These are phyloP conservation scores for Globisporangium cederbergense DNA, from an alignment of 352 stramenopile species.

Conservation along the genomic window DNA sequence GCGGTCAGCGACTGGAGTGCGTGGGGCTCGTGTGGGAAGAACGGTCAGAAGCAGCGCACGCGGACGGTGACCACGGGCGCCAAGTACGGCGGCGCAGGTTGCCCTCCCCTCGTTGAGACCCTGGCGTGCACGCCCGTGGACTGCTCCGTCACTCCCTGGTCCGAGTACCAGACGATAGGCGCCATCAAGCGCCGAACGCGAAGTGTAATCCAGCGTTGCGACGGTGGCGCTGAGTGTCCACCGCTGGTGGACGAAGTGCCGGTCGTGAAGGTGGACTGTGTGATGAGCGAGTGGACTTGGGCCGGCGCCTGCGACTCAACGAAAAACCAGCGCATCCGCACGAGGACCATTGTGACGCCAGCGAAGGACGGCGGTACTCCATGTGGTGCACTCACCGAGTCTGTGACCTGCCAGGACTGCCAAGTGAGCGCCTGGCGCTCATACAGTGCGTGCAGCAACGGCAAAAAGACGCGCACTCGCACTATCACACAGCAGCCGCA, in stretches of 20 bases:
- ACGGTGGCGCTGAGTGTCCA: constrained; percentile 18
- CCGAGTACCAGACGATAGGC: constrained; percentile 19
- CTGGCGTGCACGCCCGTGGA: constrained; percentile 23
- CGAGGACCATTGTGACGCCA: constrained; percentile 18
- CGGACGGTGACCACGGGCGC: constrained; percentile 18
- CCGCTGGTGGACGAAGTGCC: constrained; percentile 15
- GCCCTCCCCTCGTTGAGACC: constrained; percentile 21
- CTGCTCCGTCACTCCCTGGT: constrained; percentile 23
- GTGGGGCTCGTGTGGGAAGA: constrained; percentile 25
- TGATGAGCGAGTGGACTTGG: constrained; percentile 22
- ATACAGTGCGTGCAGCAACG: constrained; percentile 13
- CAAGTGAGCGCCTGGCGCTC: constrained; percentile 20
- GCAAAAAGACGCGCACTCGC: constrained; percentile 40
- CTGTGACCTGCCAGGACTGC: constrained; percentile 18
- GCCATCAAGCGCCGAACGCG: constrained; percentile 19
- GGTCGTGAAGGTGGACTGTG: constrained; percentile 26
- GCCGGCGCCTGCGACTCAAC: constrained; percentile 25
- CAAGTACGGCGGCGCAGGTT: constrained; percentile 22
- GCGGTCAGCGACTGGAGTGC: constrained; percentile 49
- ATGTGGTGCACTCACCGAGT: constrained; percentile 6
- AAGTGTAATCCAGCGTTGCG: constrained; percentile 1
- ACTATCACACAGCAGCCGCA: constrained; percentile 40
- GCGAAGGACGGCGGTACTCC: constrained; percentile 20
- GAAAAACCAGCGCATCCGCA: constrained; percentile 23
- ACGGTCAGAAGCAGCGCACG: constrained; percentile 16